These are phyloP conservation scores for Vickermania spadyakhi DNA, from an alignment of 208 protist species.

Conservation along the genomic window DNA sequence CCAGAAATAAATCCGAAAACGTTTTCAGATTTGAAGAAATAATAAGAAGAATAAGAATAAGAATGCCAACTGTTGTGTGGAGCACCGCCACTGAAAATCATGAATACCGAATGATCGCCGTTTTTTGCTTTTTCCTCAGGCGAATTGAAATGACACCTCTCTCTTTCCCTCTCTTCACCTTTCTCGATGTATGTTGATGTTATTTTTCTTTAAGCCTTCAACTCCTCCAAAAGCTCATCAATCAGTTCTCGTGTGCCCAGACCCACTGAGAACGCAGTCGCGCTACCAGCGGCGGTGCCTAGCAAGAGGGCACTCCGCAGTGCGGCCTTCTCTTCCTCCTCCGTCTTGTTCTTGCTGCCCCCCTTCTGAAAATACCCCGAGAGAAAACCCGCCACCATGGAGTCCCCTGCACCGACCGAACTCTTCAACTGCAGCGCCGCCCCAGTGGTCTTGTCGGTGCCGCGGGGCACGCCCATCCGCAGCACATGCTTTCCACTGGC, in stretches of 20 bases:
- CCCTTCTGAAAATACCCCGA: neutral
- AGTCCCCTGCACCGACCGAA: neutral
- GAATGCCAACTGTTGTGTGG: too few relatives aligned
- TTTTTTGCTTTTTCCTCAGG: neutral
- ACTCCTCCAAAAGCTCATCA: neutral
- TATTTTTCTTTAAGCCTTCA: too few relatives aligned
- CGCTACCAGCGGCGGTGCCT: neutral
- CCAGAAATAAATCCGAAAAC: too few relatives aligned
- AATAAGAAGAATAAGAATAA: too few relatives aligned
- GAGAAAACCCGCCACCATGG: neutral
- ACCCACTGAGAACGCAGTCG: neutral
- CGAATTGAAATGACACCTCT: too few relatives aligned
- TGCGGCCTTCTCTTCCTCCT: neutral
- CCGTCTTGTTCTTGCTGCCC: neutral
- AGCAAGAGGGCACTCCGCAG: neutral
- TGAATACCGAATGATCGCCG: neutral
- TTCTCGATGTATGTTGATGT: too few relatives aligned
- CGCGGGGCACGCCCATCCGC: neutral
- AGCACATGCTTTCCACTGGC: neutral
- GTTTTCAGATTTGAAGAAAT: too few relatives aligned
- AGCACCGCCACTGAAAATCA: too few relatives aligned
- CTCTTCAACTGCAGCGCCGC: neutral
- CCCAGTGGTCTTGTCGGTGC: neutral
- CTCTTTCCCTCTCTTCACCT: neutral
- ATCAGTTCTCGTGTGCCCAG: neutral